These are phyloP conservation scores for Stemphylium lycopersici DNA, from an alignment of 2,329 filamentous ascomycete species.

Conservation along the genomic window DNA sequence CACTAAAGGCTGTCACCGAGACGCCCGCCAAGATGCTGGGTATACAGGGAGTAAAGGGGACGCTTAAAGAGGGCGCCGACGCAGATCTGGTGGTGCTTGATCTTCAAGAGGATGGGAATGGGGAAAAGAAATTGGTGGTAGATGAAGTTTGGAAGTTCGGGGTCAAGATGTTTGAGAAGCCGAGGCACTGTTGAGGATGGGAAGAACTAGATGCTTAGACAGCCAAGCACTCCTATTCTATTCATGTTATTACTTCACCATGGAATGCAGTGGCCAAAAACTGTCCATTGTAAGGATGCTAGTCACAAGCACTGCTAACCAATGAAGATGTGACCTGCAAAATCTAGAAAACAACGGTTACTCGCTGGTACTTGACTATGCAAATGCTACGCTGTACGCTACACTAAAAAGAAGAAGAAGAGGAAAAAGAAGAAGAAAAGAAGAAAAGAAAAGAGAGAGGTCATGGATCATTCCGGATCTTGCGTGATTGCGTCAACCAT, in stretches of 20 bases:
- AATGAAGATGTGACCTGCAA: too few species aligned
- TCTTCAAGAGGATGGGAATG: constrained; percentile 56
- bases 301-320: too few species aligned
- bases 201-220: neutral
- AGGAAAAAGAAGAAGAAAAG: too few species aligned
- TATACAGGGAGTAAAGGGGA: constrained; percentile 70
- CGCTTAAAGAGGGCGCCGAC: constrained; percentile 52
- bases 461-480: neutral
- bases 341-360: neutral
- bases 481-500: neutral
- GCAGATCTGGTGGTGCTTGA: constrained; percentile 70
- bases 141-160: constrained; percentile 85
- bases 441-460: neutral
- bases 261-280: neutral
- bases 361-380: neutral
- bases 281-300: neutral
- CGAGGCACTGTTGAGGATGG: neutral
- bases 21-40: constrained; percentile 81
- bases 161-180: constrained; percentile 36
- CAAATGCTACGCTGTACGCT: neutral
- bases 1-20: constrained; percentile 73
- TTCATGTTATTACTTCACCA: neutral
- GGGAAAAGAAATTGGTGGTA: constrained; percentile 63
- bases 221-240: neutral
- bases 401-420: neutral